Evolutionary conservation across 441 rosid genomes (phyloP), one percentile per base, ranked within the genome.

Genomic region (Geranium incanum): DNA sequence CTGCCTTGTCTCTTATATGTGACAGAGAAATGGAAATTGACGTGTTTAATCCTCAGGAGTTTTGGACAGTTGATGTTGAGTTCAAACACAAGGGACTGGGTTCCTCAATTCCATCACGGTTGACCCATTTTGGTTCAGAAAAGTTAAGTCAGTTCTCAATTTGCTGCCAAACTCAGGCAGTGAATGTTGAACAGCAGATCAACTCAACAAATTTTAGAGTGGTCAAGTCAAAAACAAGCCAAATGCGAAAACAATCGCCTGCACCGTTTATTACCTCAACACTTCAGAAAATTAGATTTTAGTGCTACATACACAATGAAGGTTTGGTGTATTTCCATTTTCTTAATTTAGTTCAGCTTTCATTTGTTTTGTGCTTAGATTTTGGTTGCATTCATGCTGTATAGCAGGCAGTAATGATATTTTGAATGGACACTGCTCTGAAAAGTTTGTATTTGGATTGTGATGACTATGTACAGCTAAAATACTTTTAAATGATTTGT

Each of bases 11-110:
- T 72, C 97, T 95, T 76, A 76, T 89, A 77, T 89, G 92, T 84
- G 99, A 92, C 81, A 92, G 99, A 39, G 99, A 92, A 87, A 97
- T 90, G 79, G 99, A 95, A 78, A 92, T 95, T 82, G 99, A 95
- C 68, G 98, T 86, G 78, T 95, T 92, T 80, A 86, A 82, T 70
- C 86, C 92, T 45, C 95, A 82, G 75, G 99, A 92, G 73, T 92
- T 88, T 78, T 95, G 98, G 98, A 88, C 86, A 59, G 74, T 88
- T 38, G 90, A 78, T 52, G 88, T 77, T 78, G 78, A 77, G 76
- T 84, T 87, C 74, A 81, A 79, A 65, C 80, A 70, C 69, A 76
- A 80, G 62, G 79, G 77, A 71, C 60, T 73, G 36, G 68, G 70
- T 72, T 71, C 82, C 76, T 71, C 67, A 37, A 69, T 67, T 74